phyloP scores from a whole-genome alignment of 495 filamentous ascomycete genomes.

The Talaromyces borbonicus region DNA sequence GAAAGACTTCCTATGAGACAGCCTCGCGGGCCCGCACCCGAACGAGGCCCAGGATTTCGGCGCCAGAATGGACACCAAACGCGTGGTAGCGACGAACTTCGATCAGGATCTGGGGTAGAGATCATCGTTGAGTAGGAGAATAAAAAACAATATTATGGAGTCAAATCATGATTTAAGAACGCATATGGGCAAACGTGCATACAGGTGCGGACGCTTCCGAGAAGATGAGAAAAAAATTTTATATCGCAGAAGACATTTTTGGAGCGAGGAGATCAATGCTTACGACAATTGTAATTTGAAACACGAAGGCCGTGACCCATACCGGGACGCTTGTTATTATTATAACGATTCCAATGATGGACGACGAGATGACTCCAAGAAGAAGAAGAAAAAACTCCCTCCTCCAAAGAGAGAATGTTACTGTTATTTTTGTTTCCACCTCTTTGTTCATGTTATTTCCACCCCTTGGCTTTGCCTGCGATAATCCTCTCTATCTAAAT shows the following conservation, averaged over 20 bases:
- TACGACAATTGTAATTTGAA: slow-evolving; percentile 9
- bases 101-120: slow-evolving; percentile 45
- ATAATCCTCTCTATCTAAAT: slow-evolving; percentile 5
- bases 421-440: slow-evolving; percentile 1
- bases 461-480: too few species aligned
- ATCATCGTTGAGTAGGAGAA: slow-evolving; percentile 47
- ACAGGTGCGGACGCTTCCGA: slow-evolving; percentile 14
- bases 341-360: slow-evolving; percentile 45
- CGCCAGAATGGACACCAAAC: slow-evolving; percentile 74
- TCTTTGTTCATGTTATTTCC: too few species aligned
- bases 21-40: slow-evolving; percentile 66
- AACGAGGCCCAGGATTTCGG: slow-evolving; percentile 69
- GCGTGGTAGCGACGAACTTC: slow-evolving; percentile 70
- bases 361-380: slow-evolving; percentile 45
- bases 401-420: slow-evolving; percentile 29
- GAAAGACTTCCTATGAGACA: slow-evolving; percentile 69
- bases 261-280: slow-evolving; percentile 8
- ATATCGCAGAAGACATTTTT: slow-evolving; percentile 18
- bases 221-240: slow-evolving; percentile 1
- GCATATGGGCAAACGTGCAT: slow-evolving; percentile 11
- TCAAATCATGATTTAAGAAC: background rate
- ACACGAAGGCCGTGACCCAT: background rate
- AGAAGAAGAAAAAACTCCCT: slow-evolving; percentile 26
- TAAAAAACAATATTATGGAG: too few species aligned
- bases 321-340: slow-evolving; percentile 11